These are phyloP conservation scores for Tylopilus plumbeoviolaceoides DNA, from an alignment of 768 basidiomycete species.

Conservation along the genomic window DNA sequence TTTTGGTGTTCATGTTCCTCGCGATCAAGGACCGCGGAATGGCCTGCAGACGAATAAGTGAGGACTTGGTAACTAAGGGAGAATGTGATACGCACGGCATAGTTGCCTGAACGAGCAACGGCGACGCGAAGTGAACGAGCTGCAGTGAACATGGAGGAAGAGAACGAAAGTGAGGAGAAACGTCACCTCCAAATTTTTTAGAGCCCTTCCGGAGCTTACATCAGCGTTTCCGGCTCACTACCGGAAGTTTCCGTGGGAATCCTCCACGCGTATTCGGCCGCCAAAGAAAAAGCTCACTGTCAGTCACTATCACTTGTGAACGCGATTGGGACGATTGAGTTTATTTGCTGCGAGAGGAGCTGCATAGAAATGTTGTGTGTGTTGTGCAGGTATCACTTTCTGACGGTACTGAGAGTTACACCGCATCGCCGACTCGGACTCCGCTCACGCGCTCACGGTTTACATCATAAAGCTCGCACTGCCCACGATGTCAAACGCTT, in stretches of 20 bases:
- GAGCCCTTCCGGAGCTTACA: slow-evolving; percentile 28
- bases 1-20: slow-evolving; percentile 95
- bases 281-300: too few relatives aligned
- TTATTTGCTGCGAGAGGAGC: too few relatives aligned
- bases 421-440: too few relatives aligned
- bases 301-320: too few relatives aligned
- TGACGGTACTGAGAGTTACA: too few relatives aligned
- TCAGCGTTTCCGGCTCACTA: slow-evolving; percentile 13
- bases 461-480: not conserved
- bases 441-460: too few relatives aligned
- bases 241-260: slow-evolving; percentile 16
- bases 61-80: not conserved
- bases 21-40: slow-evolving; percentile 72
- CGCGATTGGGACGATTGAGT: too few relatives aligned
- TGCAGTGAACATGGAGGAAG: slow-evolving; percentile 68
- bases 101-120: slow-evolving; percentile 55
- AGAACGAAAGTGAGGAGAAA: slow-evolving; percentile 31
- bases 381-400: too few relatives aligned
- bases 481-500: slow-evolving; percentile 3
- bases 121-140: slow-evolving; percentile 61
- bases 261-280: slow-evolving; percentile 4
- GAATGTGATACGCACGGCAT: slow-evolving; percentile 47
- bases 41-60: slow-evolving; percentile 37
- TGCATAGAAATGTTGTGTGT: too few relatives aligned
- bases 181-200: slow-evolving; percentile 55